Evolutionary conservation across 2,329 filamentous ascomycete species (phyloP), one percentile per base, ranked within the genome.

Genomic region (Hypoxylon sp.): DNA sequence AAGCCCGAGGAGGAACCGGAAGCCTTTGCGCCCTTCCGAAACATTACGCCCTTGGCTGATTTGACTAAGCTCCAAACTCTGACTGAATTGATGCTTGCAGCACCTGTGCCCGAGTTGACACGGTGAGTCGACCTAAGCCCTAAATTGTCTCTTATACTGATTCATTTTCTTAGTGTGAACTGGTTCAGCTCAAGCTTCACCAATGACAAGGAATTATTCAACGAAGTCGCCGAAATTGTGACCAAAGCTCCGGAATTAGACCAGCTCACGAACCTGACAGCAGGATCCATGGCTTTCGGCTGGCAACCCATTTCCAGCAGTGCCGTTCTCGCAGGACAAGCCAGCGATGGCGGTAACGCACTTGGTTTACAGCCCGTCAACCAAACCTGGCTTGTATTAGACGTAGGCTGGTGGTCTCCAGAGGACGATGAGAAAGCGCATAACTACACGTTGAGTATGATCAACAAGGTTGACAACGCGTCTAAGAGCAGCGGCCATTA

Each of bases 221-320:
- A 63, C 46, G 54, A 64, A 11, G 65, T 77, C 26, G 66, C 64
- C 44, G 44, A 70, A 24, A 72, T 76, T 52, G 56, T 78, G 37
- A 71, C 67, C 14, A 68, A 72, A 13, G 70, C 74, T 11, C 71
- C 75, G 10, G 74, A 77, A 59, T 42, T 78, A 19, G 65, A 71
- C 5, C 37, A 68, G 37, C 70, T 78, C 37, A 56, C 66, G 60
- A 71, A 69, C 42, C 61, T 76, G 22, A 73, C 70, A 33, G 72
- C 71, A 31, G 76, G 73, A 42, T 76, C 75, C 31, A 57, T 79
- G 24, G 76, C 74, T 24, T 74, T 79, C 37, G 74, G 74, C 47
- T 73, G 73, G 67, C 77, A 79, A 56, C 76, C 77, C 3, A 78
- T 79, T 56, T 75, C 75, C 6, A 68, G 68, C n/a, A 78, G 67